Percentiles rank a stretch among this genome's conserved stretches.
phyloP scores from a whole-genome alignment of 192 early-diverging fungal genomes.

The Gonapodya prolifera region DNA sequence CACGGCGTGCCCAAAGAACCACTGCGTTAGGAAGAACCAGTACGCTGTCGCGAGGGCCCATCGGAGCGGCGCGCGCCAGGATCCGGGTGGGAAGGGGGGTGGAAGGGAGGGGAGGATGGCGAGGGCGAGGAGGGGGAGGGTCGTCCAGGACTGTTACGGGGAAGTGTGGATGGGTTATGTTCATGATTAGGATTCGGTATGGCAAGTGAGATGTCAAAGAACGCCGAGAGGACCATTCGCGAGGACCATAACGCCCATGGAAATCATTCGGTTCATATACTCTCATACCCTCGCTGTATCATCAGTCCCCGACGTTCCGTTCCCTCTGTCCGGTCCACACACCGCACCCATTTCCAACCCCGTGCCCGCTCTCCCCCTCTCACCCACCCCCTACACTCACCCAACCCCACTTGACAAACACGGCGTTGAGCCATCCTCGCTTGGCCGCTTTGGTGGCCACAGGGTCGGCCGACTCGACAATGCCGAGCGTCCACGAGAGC shows the following conservation, averaged over 20 bases:
- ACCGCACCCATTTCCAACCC: no score
- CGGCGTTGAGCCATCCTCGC: slow-evolving; percentile 58
- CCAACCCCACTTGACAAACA: slow-evolving; percentile 78
- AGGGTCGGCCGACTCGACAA: not conserved
- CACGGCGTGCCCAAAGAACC: slow-evolving; percentile 69
- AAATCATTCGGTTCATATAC: no score
- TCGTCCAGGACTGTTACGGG: slow-evolving; percentile 50
- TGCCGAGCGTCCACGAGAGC: not conserved
- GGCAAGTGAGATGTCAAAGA: no score
- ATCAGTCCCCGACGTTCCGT: no score
- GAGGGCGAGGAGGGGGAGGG: slow-evolving; percentile 35
- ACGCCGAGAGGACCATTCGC: not conserved
- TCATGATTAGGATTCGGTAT: no score
- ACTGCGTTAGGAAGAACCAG: slow-evolving; percentile 75
- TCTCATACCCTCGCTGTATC: no score
- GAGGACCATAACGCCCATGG: not conserved
- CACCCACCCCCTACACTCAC: no score
- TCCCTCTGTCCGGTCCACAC: no score
- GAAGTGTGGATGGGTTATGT: not conserved
- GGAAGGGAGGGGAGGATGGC: slow-evolving; percentile 14
- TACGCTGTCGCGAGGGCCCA: slow-evolving; percentile 58
- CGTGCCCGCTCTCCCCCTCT: no score
- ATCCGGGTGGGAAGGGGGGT: not conserved
- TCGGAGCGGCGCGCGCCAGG: slow-evolving; percentile 17
- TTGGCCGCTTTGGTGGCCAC: slow-evolving; percentile 20